Evolutionary conservation across 1,284 basidiomycete genomes (phyloP).

Genomic region (Albatrellus sp.): DNA sequence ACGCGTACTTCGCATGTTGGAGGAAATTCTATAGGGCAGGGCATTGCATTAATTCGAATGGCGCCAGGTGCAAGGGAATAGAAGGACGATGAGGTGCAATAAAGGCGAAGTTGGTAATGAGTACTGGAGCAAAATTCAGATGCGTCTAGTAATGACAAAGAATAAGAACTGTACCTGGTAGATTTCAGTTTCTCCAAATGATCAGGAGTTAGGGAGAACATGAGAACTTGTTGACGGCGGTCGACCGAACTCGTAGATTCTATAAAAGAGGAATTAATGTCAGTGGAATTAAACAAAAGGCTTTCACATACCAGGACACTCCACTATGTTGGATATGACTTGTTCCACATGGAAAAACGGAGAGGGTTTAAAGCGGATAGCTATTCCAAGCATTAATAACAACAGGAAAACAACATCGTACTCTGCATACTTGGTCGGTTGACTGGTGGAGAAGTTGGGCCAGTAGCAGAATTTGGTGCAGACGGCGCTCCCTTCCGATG

Average conservation of each 20-base stretch:
- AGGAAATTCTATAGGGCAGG: slow-evolving; percentile 83
- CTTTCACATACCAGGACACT: slow-evolving; percentile 56
- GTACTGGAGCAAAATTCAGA: slow-evolving; percentile 26
- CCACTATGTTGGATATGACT: slow-evolving; percentile 44
- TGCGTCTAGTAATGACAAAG: background rate
- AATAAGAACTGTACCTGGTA: slow-evolving; percentile 27
- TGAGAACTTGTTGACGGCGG: slow-evolving; percentile 48
- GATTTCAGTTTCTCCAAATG: slow-evolving; percentile 49
- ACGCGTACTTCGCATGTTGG: slow-evolving; percentile 84
- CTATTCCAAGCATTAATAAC: slow-evolving; percentile 20
- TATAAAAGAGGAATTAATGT: slow-evolving; percentile 16
- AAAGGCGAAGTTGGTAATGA: slow-evolving; percentile 75
- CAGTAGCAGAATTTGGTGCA: slow-evolving; percentile 13
- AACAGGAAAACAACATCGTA: background rate
- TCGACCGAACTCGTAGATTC: slow-evolving; percentile 69
- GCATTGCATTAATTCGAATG: slow-evolving; percentile 36
- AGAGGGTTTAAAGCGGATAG: slow-evolving; percentile 65
- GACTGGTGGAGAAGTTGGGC: slow-evolving; percentile 19
- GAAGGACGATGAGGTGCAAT: slow-evolving; percentile 86
- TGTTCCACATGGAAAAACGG: slow-evolving; percentile 69
- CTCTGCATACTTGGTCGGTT: background rate
- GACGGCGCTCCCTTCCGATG: slow-evolving; percentile 31
- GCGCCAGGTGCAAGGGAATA: slow-evolving; percentile 39
- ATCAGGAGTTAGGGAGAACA: slow-evolving; percentile 52
- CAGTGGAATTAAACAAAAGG: background rate